These are phyloP conservation scores for Aspergillus luchuensis DNA, from an alignment of 2,329 filamentous ascomycete genomes.

Conservation along the genomic window DNA sequence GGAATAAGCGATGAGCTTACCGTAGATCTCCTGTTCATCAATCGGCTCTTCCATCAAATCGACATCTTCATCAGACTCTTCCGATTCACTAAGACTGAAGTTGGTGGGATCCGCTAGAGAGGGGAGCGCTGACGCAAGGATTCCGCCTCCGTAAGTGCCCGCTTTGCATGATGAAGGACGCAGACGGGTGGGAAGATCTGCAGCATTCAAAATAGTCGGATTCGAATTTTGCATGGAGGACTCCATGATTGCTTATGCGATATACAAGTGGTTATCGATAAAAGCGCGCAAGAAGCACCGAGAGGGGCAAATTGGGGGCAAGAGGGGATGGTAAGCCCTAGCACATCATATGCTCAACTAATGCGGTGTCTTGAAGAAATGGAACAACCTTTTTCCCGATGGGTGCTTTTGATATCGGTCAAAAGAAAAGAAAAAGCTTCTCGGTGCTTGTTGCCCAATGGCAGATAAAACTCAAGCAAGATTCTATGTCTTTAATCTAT, in stretches of 20 bases:
- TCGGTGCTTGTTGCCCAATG: too few species aligned
- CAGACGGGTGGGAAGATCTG: conserved; percentile 81
- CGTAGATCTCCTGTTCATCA: conserved; percentile 96
- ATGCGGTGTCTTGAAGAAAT: too few species aligned
- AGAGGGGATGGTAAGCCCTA: background rate
- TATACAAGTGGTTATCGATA: background rate
- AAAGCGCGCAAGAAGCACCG: background rate
- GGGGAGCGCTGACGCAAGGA: conserved; percentile 58
- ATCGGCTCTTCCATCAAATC: conserved; percentile 75
- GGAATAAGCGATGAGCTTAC: conserved; percentile 50
- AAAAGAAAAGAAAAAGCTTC: too few species aligned
- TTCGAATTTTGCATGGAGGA: conserved; percentile 62
- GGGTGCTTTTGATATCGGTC: too few species aligned
- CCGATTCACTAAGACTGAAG: conserved; percentile 45
- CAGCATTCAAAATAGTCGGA: conserved; percentile 84
- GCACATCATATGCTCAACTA: too few species aligned
- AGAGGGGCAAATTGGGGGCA: background rate
- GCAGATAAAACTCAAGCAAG: too few species aligned
- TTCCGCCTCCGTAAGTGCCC: conserved; percentile 36
- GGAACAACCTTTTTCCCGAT: too few species aligned
- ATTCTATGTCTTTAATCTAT: too few species aligned
- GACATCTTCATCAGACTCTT: conserved; percentile 52
- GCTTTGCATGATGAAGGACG: conserved; percentile 45
- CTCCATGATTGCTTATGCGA: conserved; percentile 26
- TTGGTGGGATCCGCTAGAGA: conserved; percentile 53